phyloP scores from a whole-genome alignment of 805 yeast species.

The Cyberlindnera lachancei region DNA sequence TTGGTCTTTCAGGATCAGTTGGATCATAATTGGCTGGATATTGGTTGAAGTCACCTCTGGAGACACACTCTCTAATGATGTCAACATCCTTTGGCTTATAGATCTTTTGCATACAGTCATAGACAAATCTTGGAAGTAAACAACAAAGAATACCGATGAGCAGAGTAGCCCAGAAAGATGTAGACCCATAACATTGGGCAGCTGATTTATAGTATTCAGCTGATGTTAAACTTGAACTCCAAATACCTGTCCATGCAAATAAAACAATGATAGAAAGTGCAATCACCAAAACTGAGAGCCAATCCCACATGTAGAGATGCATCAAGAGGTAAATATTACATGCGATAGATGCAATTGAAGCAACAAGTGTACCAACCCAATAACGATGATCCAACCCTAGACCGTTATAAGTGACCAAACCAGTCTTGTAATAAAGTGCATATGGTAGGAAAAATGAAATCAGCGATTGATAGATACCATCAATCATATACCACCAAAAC shows the following conservation, averaged over 20 bases:
- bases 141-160: slow-evolving; percentile 59
- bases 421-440: slow-evolving; percentile 37
- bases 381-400: slow-evolving; percentile 62
- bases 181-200: slow-evolving; percentile 52
- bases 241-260: slow-evolving; percentile 74
- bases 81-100: slow-evolving; percentile 62
- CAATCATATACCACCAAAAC: slow-evolving; percentile 68
- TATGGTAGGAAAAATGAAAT: slow-evolving; percentile 72
- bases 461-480: slow-evolving; percentile 70
- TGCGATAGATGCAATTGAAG: slow-evolving; percentile 57
- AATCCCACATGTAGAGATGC: slow-evolving; percentile 78
- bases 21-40: slow-evolving; percentile 71
- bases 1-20: slow-evolving; percentile 62
- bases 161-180: slow-evolving; percentile 60
- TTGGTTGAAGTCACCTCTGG: slow-evolving; percentile 56
- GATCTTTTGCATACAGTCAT: slow-evolving; percentile 46
- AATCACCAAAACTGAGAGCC: slow-evolving; percentile 53
- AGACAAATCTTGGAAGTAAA: slow-evolving; percentile 59
- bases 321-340: slow-evolving; percentile 60
- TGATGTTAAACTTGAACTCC: slow-evolving; percentile 50
- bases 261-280: slow-evolving; percentile 51
- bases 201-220: slow-evolving; percentile 64
- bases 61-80: slow-evolving; percentile 64
- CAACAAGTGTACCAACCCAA: slow-evolving; percentile 61
- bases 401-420: slow-evolving; percentile 44